These are phyloP conservation scores for Terfezia boudieri DNA, from an alignment of 495 filamentous ascomycete genomes.

Conservation along the genomic window DNA sequence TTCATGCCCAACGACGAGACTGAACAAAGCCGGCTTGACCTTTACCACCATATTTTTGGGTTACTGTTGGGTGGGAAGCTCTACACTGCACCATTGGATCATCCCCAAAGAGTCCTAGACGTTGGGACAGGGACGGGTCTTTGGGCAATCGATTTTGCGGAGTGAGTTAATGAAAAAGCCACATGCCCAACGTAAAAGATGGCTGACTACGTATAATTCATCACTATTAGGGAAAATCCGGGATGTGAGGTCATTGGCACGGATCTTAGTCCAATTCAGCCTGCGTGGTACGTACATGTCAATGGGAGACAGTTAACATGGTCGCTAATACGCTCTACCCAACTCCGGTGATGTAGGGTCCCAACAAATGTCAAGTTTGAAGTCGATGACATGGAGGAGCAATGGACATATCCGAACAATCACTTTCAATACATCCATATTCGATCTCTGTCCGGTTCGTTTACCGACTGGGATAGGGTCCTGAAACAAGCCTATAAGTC, in stretches of 20 bases:
- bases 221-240: constrained; percentile 7
- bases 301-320: no score
- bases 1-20: constrained; percentile 42
- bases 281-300: constrained; percentile 23
- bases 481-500: constrained; percentile 14
- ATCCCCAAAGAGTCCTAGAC: constrained; percentile 26
- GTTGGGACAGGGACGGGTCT: constrained; percentile 44
- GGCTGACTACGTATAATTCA: no score
- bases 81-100: constrained; percentile 31
- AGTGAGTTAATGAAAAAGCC: constrained; percentile 7
- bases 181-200: no score
- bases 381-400: constrained; percentile 30
- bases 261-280: constrained; percentile 24
- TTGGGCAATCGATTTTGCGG: constrained; percentile 34
- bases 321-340: no score
- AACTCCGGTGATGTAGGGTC: constrained; percentile 17
- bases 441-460: constrained; percentile 31
- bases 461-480: constrained; percentile 33
- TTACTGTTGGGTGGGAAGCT: constrained; percentile 27
- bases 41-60: constrained; percentile 38
- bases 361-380: constrained; percentile 32
- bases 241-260: constrained; percentile 15
- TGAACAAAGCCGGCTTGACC: constrained; percentile 52
- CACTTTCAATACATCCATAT: constrained; percentile 40
- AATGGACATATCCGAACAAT: constrained; percentile 29